A percentile compares a stretch with the other conserved stretches of the same genome.
phyloP scores from a whole-genome alignment of 2,329 filamentous ascomycete species.

The Aspergillus sp. region DNA sequence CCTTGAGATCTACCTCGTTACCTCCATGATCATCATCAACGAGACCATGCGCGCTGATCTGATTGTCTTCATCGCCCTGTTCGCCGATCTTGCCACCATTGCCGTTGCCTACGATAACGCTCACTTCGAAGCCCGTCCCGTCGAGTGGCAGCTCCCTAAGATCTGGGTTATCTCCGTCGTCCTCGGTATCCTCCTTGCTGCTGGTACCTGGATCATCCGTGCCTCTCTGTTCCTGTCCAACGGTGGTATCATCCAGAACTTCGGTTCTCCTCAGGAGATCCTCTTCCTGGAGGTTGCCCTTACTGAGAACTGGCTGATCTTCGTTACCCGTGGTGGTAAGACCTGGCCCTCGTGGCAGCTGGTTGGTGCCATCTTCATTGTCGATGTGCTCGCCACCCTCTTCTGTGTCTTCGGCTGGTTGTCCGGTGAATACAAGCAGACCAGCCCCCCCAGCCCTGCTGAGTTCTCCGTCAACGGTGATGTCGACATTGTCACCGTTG shows the following conservation, averaged over 20 bases:
- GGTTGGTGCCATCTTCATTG: slow-evolving; percentile 67
- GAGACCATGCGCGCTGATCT: slow-evolving; percentile 71
- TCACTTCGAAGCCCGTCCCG: slow-evolving; percentile 70
- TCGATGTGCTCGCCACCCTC: slow-evolving; percentile 70
- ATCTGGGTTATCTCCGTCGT: slow-evolving; percentile 67
- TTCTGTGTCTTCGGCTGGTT: slow-evolving; percentile 77
- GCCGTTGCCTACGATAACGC: slow-evolving; percentile 78
- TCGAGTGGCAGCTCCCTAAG: slow-evolving; percentile 79
- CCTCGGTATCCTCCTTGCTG: slow-evolving; percentile 66
- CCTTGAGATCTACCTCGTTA: slow-evolving; percentile 73
- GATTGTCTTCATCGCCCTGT: slow-evolving; percentile 76
- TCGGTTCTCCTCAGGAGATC: slow-evolving; percentile 71
- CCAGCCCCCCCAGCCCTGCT: slow-evolving; percentile 24
- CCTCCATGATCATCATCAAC: slow-evolving; percentile 77
- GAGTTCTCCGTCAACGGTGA: slow-evolving; percentile 49
- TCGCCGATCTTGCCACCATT: slow-evolving; percentile 76
- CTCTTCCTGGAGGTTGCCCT: slow-evolving; percentile 89
- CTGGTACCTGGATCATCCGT: slow-evolving; percentile 72
- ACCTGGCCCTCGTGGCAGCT: slow-evolving; percentile 76
- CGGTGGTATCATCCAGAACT: slow-evolving; percentile 74
- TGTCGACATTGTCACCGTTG: slow-evolving; percentile 57
- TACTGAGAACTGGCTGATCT: slow-evolving; percentile 95
- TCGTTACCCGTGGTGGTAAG: slow-evolving; percentile 83
- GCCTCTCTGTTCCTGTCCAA: slow-evolving; percentile 67
- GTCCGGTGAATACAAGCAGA: slow-evolving; percentile 48